These are phyloP conservation scores for Chenopodium berlandieri DNA, from an alignment of 148 eudicot species.

Conservation along the genomic window DNA sequence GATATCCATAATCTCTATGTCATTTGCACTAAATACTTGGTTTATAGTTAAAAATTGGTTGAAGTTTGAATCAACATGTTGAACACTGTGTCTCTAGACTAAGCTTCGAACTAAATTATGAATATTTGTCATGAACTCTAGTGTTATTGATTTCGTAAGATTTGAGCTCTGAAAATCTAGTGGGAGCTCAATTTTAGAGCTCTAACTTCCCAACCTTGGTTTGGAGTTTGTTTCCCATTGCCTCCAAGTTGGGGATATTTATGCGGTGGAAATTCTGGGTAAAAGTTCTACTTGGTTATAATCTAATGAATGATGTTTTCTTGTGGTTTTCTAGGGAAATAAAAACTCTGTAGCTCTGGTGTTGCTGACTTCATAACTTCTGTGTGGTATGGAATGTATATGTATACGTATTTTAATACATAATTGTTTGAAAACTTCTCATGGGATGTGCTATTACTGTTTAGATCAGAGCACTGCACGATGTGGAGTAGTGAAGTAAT, in stretches of 20 bases:
- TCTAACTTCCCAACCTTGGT: no score
- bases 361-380: background rate
- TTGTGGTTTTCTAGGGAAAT: no score
- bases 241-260: no score
- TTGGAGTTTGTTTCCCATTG: no score
- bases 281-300: no score
- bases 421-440: background rate
- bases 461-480: background rate
- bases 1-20: background rate
- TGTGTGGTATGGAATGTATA: background rate
- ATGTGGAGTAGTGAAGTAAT: background rate
- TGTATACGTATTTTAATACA: background rate
- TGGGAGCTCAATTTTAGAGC: no score
- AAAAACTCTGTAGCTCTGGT: background rate
- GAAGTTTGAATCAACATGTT: constrained; percentile 5
- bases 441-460: background rate
- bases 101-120: background rate
- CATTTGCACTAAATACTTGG: background rate
- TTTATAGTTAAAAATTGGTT: background rate
- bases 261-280: no score
- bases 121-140: background rate
- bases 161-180: no score
- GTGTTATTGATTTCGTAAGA: background rate
- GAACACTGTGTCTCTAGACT: background rate
- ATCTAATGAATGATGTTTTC: no score